phyloP scores from a whole-genome alignment of 371 early-diverging fungal genomes.

The Rhizopus arrhizus region DNA sequence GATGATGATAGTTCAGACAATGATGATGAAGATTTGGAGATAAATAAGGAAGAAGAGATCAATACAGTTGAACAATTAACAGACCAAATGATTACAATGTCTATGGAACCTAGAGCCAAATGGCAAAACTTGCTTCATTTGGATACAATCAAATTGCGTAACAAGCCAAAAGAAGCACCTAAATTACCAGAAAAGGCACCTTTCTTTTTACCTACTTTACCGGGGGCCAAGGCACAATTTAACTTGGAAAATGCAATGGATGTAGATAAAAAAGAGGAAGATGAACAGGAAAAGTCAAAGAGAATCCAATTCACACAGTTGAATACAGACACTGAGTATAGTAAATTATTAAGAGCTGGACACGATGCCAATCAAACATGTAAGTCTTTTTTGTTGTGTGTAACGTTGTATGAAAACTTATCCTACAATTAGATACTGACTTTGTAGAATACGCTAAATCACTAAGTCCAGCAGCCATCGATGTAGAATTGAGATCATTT shows the following conservation, averaged over 20 bases:
- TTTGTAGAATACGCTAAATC: slow-evolving; percentile 72
- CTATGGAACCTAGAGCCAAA: slow-evolving; percentile 77
- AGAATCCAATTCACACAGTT: slow-evolving; percentile 49
- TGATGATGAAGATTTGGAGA: slow-evolving; percentile 38
- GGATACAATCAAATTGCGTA: slow-evolving; percentile 92
- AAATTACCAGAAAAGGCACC: slow-evolving; percentile 89
- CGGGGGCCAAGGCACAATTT: slow-evolving; percentile 75
- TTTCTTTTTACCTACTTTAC: slow-evolving; percentile 87
- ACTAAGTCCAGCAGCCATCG: slow-evolving; percentile 81
- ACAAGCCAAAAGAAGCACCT: slow-evolving; percentile 86
- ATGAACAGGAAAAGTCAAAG: slow-evolving; percentile 36
- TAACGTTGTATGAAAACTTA: background rate
- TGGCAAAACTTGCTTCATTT: slow-evolving; percentile 90
- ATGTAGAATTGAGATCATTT: slow-evolving; percentile 84
- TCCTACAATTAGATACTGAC: slow-evolving; percentile 15
- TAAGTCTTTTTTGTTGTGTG: slow-evolving; percentile 30
- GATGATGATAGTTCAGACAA: slow-evolving; percentile 41
- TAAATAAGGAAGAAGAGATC: slow-evolving; percentile 30
- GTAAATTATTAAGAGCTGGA: slow-evolving; percentile 54
- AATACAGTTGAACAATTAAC: slow-evolving; percentile 68
- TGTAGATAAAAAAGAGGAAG: slow-evolving; percentile 36
- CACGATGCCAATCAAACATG: slow-evolving; percentile 52
- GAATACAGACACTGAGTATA: slow-evolving; percentile 63
- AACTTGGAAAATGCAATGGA: slow-evolving; percentile 33
- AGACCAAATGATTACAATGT: slow-evolving; percentile 83